Percentiles rank a stretch among this genome's conserved stretches.
phyloP scores from a whole-genome alignment of 1,284 basidiomycete species.

The Ceratobasidium theobromae region DNA sequence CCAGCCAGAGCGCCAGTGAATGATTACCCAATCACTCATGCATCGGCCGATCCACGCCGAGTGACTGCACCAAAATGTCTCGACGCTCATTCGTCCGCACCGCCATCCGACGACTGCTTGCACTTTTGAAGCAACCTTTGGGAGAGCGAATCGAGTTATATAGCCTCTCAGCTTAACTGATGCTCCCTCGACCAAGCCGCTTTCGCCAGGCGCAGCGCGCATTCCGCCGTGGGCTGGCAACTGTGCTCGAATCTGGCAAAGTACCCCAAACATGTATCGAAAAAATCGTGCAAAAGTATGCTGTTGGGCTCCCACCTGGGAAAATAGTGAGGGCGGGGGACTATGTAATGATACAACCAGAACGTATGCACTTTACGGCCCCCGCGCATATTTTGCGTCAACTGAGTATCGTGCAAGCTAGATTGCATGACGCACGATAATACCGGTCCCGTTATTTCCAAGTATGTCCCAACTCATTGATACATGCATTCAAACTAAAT shows the following conservation, averaged over 20 bases:
- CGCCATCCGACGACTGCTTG: no score
- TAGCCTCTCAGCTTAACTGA: no score
- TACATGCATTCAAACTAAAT: not conserved
- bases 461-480: slow-evolving; percentile 53
- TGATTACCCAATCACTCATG: no score
- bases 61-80: not conserved
- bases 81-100: slow-evolving; percentile 1
- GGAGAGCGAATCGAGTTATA: no score
- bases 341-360: slow-evolving; percentile 98
- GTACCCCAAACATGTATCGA: slow-evolving; percentile 91
- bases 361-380: slow-evolving; percentile 52
- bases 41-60: slow-evolving; percentile 15
- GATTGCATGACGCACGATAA: slow-evolving; percentile 96
- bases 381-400: not conserved
- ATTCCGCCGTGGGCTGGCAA: slow-evolving; percentile 19
- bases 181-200: slow-evolving; percentile 8
- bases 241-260: slow-evolving; percentile 10
- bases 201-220: slow-evolving; percentile 8
- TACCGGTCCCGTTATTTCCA: slow-evolving; percentile 95
- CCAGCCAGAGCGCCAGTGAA: no score
- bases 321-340: slow-evolving; percentile 89
- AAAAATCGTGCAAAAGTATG: slow-evolving; percentile 97
- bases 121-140: no score
- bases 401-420: not conserved
- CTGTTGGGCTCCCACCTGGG: slow-evolving; percentile 78